Evolutionary conservation across 306 rosid genomes (phyloP), one percentile per base, ranked within the genome.

Genomic region (Cercis canadensis): DNA sequence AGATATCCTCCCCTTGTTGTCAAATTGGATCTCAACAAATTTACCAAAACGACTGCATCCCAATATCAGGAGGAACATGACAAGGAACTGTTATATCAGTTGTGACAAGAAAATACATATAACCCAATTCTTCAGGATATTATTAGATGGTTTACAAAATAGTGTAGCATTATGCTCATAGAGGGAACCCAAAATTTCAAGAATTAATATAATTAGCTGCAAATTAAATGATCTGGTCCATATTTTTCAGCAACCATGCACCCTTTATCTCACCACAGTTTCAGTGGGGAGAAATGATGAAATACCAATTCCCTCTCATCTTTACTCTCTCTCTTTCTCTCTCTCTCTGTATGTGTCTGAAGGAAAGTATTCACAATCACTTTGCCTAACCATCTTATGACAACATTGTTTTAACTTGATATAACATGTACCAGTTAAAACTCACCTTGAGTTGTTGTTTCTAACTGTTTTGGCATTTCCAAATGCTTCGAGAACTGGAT

Each of bases 401-500:
- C 31, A 65, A 33, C 18, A 52, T 53, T 75, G 55, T 34, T 78
- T 21, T 60, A 43, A 63, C 60, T 67, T 50, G 45, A 64, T 44
- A 83, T 31, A 33, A 29, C 67, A 53, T 15, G 33, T 54, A 58
- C 58, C 32, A 11, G 61, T 57, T 44, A 74, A 75, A 45, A 78
- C 86, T 78, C 87, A 95, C 99, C 99, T 95, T 80, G 99, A 95
- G 81, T 95, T 95, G 77, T 95, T 95, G 73, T 95, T 95, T 80
- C 99, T 85, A 73, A 95, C 92, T 49, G 99, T 95, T 88, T 95
- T 95, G 57, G 99, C 99, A 81, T 95, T 95, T 52, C 99, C 99
- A 78, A 95, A 95, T 68, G 99, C 89, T 89, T 95, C 99, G 85
- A 95, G 99, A 78, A 95, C 99, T 70, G 99, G 99, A 82, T 95